Base-by-base conservation (phyloP, 2,329 filamentous ascomycete genomes). In the Pezicula rhizophila region DNA sequence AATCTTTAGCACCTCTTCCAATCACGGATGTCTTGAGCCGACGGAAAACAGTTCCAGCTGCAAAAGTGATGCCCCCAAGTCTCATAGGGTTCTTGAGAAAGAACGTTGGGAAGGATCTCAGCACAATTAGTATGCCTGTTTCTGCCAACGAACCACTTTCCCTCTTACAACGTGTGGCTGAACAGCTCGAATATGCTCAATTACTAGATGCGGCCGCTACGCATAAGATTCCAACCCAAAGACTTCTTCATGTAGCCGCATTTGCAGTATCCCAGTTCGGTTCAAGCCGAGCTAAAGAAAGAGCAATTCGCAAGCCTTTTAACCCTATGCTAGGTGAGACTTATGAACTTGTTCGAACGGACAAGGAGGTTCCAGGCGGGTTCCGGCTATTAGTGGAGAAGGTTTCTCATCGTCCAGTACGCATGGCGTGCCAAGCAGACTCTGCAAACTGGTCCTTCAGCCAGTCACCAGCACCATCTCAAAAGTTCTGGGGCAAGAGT, bases 401-500 rank as follows among this genome's bases (percentile, higher is more conserved):
- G 67, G 89, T 99, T 7, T 87, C 83, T 14, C 93, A 99, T 66
- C 85, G 93, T 4, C 93, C 93, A 0, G 89, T 99, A 12, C 84
- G 91, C 54, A 81, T 97, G 61, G 93, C 93, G 5, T 92, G 91
- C 72, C 91, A 97, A 66, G 93, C 92, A 4, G 93, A 99, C 66
- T 82, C 87, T 35, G 78, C 82, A 35, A 74, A 79, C 49, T 99
- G 93, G 93, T 89, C 86, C 2, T 84, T 96, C 53, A 78, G 88
- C 1, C 93, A 97, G 64, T 88, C 86, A 4, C 89, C 93, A 0
- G 84, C 87, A 49, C 93, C 93, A 0, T 85, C 86, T 18, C 92
- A 99, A 64, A 97, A 97, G 65, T 99, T 99, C 72, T 97, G 93
- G 93, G 93, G 93, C 48, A 97, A 97, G 72, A 92, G 86, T 47